phyloP scores from a whole-genome alignment of 768 basidiomycete species.

The Dentipellis fragilis region DNA sequence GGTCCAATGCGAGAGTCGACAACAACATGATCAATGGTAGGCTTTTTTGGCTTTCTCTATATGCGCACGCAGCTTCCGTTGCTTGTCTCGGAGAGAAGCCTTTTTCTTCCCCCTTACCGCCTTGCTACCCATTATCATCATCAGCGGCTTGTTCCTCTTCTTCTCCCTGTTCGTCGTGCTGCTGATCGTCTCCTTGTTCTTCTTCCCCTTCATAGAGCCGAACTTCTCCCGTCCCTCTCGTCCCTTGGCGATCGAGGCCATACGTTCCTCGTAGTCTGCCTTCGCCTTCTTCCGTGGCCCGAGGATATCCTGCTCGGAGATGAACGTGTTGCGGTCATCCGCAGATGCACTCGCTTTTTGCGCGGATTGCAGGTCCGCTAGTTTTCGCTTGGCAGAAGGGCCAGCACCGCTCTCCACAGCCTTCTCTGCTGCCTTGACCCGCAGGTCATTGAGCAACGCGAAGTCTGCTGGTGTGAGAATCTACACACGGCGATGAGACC shows the following conservation, averaged over 20 bases:
- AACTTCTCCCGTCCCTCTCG: slow-evolving; percentile 93
- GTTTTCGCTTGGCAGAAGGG: slow-evolving; percentile 78
- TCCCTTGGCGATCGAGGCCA: slow-evolving; percentile 86
- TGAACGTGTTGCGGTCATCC: slow-evolving; percentile 45
- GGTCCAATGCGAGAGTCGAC: no score
- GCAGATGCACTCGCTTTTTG: slow-evolving; percentile 43
- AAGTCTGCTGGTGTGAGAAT: slow-evolving; percentile 98
- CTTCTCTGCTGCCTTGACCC: slow-evolving; percentile 64
- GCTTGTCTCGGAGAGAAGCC: slow-evolving; percentile 72
- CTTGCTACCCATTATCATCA: slow-evolving; percentile 80
- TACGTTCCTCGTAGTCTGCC: slow-evolving; percentile 85
- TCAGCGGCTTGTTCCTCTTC: slow-evolving; percentile 87
- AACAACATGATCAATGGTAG: slow-evolving; percentile 1
- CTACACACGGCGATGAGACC: slow-evolving; percentile 28
- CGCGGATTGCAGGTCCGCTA: slow-evolving; percentile 66
- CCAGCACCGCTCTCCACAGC: slow-evolving; percentile 65
- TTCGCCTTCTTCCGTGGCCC: slow-evolving; percentile 92
- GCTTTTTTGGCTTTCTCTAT: slow-evolving; percentile 60
- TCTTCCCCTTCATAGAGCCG: slow-evolving; percentile 85
- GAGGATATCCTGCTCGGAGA: slow-evolving; percentile 87
- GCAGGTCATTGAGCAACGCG: slow-evolving; percentile 80
- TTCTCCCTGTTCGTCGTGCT: slow-evolving; percentile 91
- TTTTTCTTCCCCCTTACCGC: slow-evolving; percentile 79
- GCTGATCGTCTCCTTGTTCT: slow-evolving; percentile 71
- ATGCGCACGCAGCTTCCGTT: slow-evolving; percentile 66